Base-by-base conservation (phyloP, 2,329 filamentous ascomycete species). In the Dryadomyces quercus-mongolicae region DNA sequence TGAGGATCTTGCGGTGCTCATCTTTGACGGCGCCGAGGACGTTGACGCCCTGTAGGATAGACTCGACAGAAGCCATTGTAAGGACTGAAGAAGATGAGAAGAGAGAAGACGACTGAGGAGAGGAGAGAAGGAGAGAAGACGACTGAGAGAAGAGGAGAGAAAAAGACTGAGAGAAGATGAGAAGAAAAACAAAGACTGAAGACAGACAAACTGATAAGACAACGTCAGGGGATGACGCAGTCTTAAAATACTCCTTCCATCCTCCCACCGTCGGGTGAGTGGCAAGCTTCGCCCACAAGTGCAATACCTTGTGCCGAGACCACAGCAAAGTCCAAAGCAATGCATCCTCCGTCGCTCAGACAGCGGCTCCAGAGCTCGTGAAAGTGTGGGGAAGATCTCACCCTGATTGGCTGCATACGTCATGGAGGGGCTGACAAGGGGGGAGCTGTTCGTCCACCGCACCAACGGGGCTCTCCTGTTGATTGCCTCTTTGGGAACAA, bases 1-100 rank as follows among this genome's bases (percentile, higher is more conserved):
- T 95, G 61, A 97, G 81, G 68, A 98, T 94, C 78, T 95, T 92
- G 74, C 82, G 83, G 69, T 91, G 85, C 62, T 85, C 75, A 56
- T 92, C 82, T 65, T 82, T 83, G 66, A 97, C 74, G 58, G 80
- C 71, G 65, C 89, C 92, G 64, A 89, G 84, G 76, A 97, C 81
- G 71, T 84, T 82, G 66, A 96, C 91, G 71, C 90, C 90, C 70
- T 90, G 84, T 62, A 96, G 85, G 66, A 95, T 86, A 60, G 78
- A 73, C 55, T 95, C 86, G 66, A 80, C 80, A 61, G 78, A 76
- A 60, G 82, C 76, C 85, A 89, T 90, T 62, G 58, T 75, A n/a
- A n/a, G n/a, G n/a, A n/a, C n/a, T n/a, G 51, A 18, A 15, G 51
- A 38, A 15, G 34, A 18, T 16, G 18, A 31, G 36, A 12, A 6